A percentile compares a stretch with the other conserved stretches of the same genome.
Evolutionary conservation across 768 basidiomycete genomes (phyloP).

Genomic region (Mrakia gelida): DNA sequence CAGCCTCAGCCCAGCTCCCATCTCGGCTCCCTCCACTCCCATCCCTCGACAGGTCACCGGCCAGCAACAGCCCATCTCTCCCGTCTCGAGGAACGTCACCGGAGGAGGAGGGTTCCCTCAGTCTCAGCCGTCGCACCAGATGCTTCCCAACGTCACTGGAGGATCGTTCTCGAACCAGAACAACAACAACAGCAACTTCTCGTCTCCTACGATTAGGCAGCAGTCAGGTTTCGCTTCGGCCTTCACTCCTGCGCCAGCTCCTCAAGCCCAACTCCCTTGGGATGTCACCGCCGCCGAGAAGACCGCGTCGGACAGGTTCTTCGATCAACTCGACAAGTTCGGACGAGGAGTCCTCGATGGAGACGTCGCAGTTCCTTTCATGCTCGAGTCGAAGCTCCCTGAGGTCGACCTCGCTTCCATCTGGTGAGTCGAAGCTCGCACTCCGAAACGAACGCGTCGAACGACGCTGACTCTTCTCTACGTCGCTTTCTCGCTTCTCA

Average conservation of each 20-base stretch:
- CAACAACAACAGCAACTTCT: slow-evolving; percentile 2
- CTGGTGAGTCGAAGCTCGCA: slow-evolving; percentile 58
- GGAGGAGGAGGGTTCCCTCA: slow-evolving; percentile 12
- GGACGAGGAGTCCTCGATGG: slow-evolving; percentile 80
- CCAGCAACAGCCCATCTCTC: slow-evolving; percentile 19
- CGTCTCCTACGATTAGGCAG: not conserved
- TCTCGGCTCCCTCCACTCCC: slow-evolving; percentile 31
- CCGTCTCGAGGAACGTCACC: slow-evolving; percentile 12
- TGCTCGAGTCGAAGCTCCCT: slow-evolving; percentile 80
- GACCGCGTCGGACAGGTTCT: slow-evolving; percentile 67
- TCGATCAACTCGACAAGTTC: slow-evolving; percentile 71
- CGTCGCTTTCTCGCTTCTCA: slow-evolving; percentile 43
- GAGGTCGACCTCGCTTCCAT: slow-evolving; percentile 81
- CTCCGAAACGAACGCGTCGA: slow-evolving; percentile 19
- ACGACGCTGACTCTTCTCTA: not conserved
- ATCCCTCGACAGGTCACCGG: slow-evolving; percentile 29
- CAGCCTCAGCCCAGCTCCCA: slow-evolving; percentile 44
- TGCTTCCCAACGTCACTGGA: slow-evolving; percentile 26
- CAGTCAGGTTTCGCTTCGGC: slow-evolving; percentile 29
- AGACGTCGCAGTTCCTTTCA: slow-evolving; percentile 90
- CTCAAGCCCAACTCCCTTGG: slow-evolving; percentile 52
- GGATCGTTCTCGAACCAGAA: slow-evolving; percentile 16
- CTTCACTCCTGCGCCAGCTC: slow-evolving; percentile 31
- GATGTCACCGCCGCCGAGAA: slow-evolving; percentile 80
- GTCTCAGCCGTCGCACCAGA: slow-evolving; percentile 12